phyloP scores from a whole-genome alignment of 106 monocot species.

The Dactylorhiza incarnata region DNA sequence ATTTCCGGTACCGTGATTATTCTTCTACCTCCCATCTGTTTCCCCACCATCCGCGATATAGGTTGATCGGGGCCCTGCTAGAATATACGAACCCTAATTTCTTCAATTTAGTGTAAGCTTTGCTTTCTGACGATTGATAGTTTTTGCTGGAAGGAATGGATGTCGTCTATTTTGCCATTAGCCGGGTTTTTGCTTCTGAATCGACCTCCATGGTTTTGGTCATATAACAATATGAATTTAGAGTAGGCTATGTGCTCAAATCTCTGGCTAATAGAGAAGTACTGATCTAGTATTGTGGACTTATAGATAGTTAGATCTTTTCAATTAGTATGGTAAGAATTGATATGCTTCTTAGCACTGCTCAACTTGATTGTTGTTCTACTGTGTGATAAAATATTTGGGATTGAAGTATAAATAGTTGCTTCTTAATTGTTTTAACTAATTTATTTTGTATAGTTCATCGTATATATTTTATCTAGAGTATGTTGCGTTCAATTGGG shows the following conservation, averaged over 20 bases:
- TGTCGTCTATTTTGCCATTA: not conserved
- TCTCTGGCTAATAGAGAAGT: not conserved
- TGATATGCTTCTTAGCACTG: too few species aligned
- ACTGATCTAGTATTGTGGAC: not conserved
- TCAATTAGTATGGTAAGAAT: too few species aligned
- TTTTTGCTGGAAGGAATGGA: not conserved
- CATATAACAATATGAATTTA: not conserved
- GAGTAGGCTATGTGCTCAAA: not conserved
- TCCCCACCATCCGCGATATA: not conserved
- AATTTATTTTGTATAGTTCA: too few species aligned
- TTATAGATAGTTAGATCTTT: not conserved
- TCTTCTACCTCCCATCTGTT: not conserved
- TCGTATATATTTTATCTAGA: too few species aligned
- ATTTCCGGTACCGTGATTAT: not conserved
- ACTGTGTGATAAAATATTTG: too few species aligned
- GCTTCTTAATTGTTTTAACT: too few species aligned
- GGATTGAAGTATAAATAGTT: too few species aligned
- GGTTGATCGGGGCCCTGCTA: not conserved
- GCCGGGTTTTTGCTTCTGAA: not conserved
- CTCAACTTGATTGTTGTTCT: too few species aligned
- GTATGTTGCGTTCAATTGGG: too few species aligned
- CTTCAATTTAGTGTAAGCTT: not conserved
- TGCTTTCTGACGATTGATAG: not conserved
- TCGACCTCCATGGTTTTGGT: not conserved
- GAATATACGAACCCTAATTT: not conserved